phyloP scores from a whole-genome alignment of 2,329 filamentous ascomycete species.

The Trichophyton verrucosum region DNA sequence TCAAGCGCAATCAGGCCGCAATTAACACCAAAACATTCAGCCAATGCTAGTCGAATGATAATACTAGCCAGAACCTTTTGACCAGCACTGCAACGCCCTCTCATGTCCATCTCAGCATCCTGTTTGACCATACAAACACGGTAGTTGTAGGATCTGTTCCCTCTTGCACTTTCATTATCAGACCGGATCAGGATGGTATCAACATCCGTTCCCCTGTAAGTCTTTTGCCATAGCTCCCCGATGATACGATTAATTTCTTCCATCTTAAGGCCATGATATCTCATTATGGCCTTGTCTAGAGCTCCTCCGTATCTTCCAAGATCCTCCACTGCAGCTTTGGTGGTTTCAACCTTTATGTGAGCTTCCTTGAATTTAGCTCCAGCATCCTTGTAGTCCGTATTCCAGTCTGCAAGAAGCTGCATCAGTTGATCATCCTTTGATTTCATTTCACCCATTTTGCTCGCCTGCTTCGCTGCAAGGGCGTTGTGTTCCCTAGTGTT shows the following conservation, averaged over 20 bases:
- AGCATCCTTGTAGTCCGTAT: slow-evolving; percentile 76
- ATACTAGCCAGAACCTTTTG: slow-evolving; percentile 95
- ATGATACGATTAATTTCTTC: slow-evolving; percentile 93
- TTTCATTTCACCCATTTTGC: slow-evolving; percentile 64
- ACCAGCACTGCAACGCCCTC: slow-evolving; percentile 87
- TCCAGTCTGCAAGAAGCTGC: slow-evolving; percentile 63
- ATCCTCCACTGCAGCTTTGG: slow-evolving; percentile 85
- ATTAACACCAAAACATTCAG: slow-evolving; percentile 91
- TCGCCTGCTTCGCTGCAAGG: slow-evolving; percentile 59
- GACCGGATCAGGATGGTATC: slow-evolving; percentile 93
- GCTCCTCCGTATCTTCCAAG: slow-evolving; percentile 69
- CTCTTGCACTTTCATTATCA: slow-evolving; percentile 63
- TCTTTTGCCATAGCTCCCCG: slow-evolving; percentile 91
- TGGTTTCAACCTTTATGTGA: slow-evolving; percentile 81
- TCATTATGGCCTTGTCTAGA: slow-evolving; percentile 93
- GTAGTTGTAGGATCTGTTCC: slow-evolving; percentile 87
- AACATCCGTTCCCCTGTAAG: slow-evolving; percentile 93
- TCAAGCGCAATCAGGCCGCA: slow-evolving; percentile 94
- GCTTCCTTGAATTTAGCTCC: slow-evolving; percentile 69
- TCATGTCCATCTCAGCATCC: slow-evolving; percentile 98
- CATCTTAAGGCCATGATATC: slow-evolving; percentile 94
- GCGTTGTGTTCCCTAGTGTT: slow-evolving; percentile 57
- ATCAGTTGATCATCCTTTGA: slow-evolving; percentile 71
- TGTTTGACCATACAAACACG: slow-evolving; percentile 96
- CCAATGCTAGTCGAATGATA: slow-evolving; percentile 89